Conservation (phyloP, 352 stramenopile genomes). For the Globisporangium abappressorium region DNA sequence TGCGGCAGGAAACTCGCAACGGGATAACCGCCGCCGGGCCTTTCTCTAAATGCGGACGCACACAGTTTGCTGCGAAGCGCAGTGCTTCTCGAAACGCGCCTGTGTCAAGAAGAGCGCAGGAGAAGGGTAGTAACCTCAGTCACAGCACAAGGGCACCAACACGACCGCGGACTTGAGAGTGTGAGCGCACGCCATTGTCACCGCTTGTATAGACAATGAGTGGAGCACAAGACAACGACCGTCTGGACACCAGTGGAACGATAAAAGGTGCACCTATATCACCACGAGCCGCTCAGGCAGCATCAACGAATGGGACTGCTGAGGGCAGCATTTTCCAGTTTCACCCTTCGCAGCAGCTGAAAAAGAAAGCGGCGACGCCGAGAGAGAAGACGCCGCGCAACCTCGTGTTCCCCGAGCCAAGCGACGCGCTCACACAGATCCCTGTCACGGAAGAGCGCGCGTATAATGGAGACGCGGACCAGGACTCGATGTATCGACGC, state of each 20-base stretch:
- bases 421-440: conserved; percentile 12
- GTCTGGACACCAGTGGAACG: background rate
- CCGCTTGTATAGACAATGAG: too few species aligned
- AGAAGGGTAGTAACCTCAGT: background rate
- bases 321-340: conserved; percentile 37
- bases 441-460: background rate
- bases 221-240: background rate
- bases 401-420: conserved; percentile 34
- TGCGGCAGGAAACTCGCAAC: background rate
- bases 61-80: background rate
- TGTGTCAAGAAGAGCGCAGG: background rate
- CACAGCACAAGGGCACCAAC: background rate
- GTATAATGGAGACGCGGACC: conserved; percentile 3
- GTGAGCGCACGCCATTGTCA: background rate
- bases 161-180: too few species aligned
- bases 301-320: too few species aligned
- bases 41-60: background rate
- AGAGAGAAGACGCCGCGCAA: conserved; percentile 32
- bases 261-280: background rate
- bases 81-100: too few species aligned
- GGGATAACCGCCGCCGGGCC: background rate
- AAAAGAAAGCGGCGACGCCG: conserved; percentile 20
- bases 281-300: background rate
- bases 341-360: conserved; percentile 21
- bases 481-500: conserved; percentile 11